phyloP scores from a whole-genome alignment of 2,329 filamentous ascomycete genomes.

The Sporothrix pallida region DNA sequence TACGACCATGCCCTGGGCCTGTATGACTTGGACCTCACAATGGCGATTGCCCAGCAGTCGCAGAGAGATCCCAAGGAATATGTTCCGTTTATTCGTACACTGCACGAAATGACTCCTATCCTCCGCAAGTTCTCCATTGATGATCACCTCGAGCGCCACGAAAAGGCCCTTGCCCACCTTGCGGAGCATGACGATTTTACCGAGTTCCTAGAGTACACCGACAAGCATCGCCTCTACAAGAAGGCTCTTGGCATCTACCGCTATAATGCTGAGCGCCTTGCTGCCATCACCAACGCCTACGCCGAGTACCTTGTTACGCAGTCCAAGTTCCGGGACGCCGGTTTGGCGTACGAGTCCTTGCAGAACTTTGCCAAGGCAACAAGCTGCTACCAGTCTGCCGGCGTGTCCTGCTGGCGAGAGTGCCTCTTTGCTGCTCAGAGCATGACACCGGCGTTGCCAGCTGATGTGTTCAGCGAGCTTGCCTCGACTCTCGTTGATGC shows the following conservation, averaged over 20 bases:
- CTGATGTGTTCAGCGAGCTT: conserved; percentile 67
- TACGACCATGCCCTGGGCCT: conserved; percentile 90
- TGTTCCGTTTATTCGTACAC: conserved; percentile 86
- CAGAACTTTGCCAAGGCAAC: conserved; percentile 75
- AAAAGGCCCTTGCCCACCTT: conserved; percentile 79
- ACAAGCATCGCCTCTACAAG: conserved; percentile 80
- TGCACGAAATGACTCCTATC: conserved; percentile 74
- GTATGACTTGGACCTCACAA: conserved; percentile 87
- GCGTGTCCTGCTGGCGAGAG: conserved; percentile 82
- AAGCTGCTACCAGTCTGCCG: conserved; percentile 80
- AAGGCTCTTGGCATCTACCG: conserved; percentile 80
- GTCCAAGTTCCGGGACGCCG: conserved; percentile 84
- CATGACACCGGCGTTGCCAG: conserved; percentile 46
- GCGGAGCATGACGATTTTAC: conserved; percentile 75
- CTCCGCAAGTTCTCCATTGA: conserved; percentile 85
- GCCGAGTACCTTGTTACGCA: conserved; percentile 75
- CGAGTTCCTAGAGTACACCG: conserved; percentile 77
- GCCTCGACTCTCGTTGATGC: conserved; percentile 78
- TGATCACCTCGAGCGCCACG: conserved; percentile 76
- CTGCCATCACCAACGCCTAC: conserved; percentile 75
- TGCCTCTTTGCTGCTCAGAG: conserved; percentile 80
- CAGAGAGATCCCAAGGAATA: conserved; percentile 97
- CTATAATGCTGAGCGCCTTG: conserved; percentile 73
- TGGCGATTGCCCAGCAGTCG: conserved; percentile 92
- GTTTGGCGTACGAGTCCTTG: conserved; percentile 88